Base-by-base conservation (phyloP, 768 basidiomycete genomes). In the Dentipellis sp. region DNA sequence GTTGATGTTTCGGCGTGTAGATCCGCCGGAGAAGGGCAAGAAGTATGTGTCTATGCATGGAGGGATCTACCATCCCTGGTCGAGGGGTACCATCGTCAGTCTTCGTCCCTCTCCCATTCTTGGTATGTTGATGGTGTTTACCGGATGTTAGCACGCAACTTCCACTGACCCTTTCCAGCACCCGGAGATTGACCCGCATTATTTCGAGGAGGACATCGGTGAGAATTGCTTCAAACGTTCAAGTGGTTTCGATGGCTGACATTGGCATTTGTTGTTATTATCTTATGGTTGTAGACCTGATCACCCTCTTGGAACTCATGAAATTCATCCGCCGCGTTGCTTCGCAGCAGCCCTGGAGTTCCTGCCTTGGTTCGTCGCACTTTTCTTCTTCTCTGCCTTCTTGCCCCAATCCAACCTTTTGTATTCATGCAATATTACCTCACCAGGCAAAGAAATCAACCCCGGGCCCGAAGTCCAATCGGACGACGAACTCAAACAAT, bases 81-180 rank as follows among this genome's bases (percentile, higher is more conserved):
- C 75, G 10, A 66, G 78, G 11, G 80, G 81, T 1, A 71, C 75
- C 0, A 75, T 82, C 56, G 78, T 78, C 51, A 39, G 75, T 67
- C 9, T 37, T 37, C 14, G 4, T 14, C 45, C 11, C 17, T 35
- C 35, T n/a, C 10, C 50, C 4, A 23, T 38, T 19, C 7, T 34
- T 45, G 23, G 8, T 3, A 48, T 34, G 39, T 12, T 21, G 51
- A n/a, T 3, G n/a, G n/a, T n/a, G n/a, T n/a, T n/a, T n/a, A n/a
- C n/a, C n/a, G n/a, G n/a, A n/a, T 48, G 52, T 64, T 68, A 69
- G 66, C 67, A 69, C 53, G 63, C 69, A 7, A 58, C 49, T 0
- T 70, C 69, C 12, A 53, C 54, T 7, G 67, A 74, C 48, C 67
- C 70, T 1, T n/a, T 51, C 8, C 58, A 52, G 4, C 62, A 65